phyloP scores from a whole-genome alignment of 2,329 filamentous ascomycete genomes.

The Cordyceps fumosorosea region DNA sequence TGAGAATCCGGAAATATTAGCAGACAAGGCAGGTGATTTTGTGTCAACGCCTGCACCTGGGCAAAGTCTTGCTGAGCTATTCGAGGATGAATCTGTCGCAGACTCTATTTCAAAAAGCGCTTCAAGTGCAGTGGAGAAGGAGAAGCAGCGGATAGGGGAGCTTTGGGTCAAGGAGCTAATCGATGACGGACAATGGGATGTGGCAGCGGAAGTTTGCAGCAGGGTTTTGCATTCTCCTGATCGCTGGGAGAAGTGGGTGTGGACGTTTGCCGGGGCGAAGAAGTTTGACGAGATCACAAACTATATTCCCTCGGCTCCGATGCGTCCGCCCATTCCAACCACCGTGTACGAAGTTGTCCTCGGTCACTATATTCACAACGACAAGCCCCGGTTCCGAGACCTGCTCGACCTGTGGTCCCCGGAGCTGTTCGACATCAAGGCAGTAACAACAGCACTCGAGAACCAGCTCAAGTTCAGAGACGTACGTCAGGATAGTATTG shows the following conservation, averaged over 20 bases:
- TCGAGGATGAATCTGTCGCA: constrained; percentile 57
- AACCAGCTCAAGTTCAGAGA: constrained; percentile 73
- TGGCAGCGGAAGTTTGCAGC: constrained; percentile 73
- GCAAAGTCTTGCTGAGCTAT: constrained; percentile 55
- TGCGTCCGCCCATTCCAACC: constrained; percentile 71
- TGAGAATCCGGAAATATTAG: constrained; percentile 71
- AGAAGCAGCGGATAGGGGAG: constrained; percentile 87
- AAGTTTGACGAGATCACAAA: constrained; percentile 86
- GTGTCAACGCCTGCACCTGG: constrained; percentile 25
- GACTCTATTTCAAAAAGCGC: constrained; percentile 52
- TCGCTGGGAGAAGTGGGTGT: constrained; percentile 94
- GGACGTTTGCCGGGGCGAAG: constrained; percentile 78
- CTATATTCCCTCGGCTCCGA: constrained; percentile 70
- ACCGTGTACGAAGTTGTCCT: constrained; percentile 85
- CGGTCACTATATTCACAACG: constrained; percentile 75
- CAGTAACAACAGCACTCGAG: constrained; percentile 71
- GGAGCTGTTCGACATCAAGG: constrained; percentile 74
- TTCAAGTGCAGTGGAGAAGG: constrained; percentile 67
- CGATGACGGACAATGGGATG: constrained; percentile 63
- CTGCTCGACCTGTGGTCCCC: constrained; percentile 78
- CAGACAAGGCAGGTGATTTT: constrained; percentile 31
- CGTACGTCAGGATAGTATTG: constrained; percentile 67
- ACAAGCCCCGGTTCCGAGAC: constrained; percentile 69
- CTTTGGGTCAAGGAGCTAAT: constrained; percentile 88
- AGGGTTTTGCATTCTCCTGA: constrained; percentile 74